phyloP scores from a whole-genome alignment of 805 yeast species.

The Candida sakaeoensis region DNA sequence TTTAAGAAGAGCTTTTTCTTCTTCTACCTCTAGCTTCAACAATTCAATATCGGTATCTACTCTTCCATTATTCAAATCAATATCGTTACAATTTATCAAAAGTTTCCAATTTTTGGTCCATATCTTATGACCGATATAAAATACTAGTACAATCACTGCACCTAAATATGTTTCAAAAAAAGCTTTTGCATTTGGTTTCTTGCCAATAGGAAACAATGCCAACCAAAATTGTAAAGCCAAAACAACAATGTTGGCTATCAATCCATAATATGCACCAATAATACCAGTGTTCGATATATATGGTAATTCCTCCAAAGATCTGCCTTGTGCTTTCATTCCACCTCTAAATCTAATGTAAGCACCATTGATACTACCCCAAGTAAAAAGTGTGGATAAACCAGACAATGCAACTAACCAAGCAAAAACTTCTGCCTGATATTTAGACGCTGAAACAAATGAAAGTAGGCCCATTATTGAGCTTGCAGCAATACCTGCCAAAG shows the following conservation, averaged over 20 bases:
- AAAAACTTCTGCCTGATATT: conserved; percentile 33
- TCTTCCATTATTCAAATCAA: conserved; percentile 62
- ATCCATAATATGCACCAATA: conserved; percentile 26
- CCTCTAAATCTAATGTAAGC: conserved; percentile 31
- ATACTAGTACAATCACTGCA: conserved; percentile 39
- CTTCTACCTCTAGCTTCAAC: conserved; percentile 46
- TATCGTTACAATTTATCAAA: conserved; percentile 40
- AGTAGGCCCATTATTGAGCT: conserved; percentile 34
- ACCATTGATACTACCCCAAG: conserved; percentile 33
- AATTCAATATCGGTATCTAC: conserved; percentile 53
- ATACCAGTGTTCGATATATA: conserved; percentile 49
- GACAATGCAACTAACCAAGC: conserved; percentile 32
- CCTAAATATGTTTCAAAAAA: conserved; percentile 60
- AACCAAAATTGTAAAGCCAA: conserved; percentile 33
- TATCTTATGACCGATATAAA: conserved; percentile 51
- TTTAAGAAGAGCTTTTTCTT: conserved; percentile 27
- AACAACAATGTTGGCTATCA: conserved; percentile 22
- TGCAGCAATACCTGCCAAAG: conserved; percentile 33
- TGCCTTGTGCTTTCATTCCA: conserved; percentile 33
- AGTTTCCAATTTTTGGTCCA: conserved; percentile 36
- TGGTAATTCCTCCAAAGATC: conserved; percentile 47
- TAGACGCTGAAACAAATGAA: conserved; percentile 40
- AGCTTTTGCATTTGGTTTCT: conserved; percentile 27
- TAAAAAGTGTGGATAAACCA: conserved; percentile 34
- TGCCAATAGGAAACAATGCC: conserved; percentile 28